Percentiles rank a stretch among this genome's conserved stretches.
These are phyloP conservation scores for Cetraspora pellucida DNA, from an alignment of 192 early-diverging fungal species.

Conservation along the genomic window DNA sequence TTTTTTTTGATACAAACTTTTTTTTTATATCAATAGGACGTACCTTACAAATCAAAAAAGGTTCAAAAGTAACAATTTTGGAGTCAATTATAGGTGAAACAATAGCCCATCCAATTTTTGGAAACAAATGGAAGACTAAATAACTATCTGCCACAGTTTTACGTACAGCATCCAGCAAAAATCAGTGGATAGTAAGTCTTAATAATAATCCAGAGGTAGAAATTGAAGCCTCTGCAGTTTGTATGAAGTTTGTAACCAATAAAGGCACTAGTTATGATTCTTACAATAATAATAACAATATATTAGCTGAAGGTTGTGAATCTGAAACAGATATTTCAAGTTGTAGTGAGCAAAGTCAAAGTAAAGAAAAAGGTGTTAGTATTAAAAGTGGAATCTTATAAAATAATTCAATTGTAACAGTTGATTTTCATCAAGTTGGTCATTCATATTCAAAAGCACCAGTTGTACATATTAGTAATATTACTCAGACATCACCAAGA, in stretches of 20 bases:
- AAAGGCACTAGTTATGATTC: too few species aligned
- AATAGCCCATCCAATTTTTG: not conserved
- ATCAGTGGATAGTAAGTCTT: not conserved
- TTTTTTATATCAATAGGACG: not conserved
- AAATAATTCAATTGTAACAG: not conserved
- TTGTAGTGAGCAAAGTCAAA: constrained; percentile 4
- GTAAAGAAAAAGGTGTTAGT: not conserved
- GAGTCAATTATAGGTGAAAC: not conserved
- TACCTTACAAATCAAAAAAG: not conserved
- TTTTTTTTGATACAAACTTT: not conserved
- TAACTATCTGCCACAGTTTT: not conserved
- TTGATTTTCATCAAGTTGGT: not conserved
- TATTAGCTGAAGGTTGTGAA: not conserved
- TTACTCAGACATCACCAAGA: not conserved
- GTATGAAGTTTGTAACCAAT: too few species aligned
- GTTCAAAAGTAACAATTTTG: not conserved
- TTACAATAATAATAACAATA: not conserved
- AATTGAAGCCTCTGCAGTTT: not conserved
- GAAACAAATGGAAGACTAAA: constrained; percentile 6
- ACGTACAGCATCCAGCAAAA: not conserved
- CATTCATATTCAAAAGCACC: not conserved
- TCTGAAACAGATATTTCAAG: not conserved
- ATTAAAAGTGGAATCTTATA: not conserved
- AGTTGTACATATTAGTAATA: constrained; percentile 8
- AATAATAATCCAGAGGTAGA: not conserved